Conservation (phyloP, 768 basidiomycete species). For the Exidia glandulosa region DNA sequence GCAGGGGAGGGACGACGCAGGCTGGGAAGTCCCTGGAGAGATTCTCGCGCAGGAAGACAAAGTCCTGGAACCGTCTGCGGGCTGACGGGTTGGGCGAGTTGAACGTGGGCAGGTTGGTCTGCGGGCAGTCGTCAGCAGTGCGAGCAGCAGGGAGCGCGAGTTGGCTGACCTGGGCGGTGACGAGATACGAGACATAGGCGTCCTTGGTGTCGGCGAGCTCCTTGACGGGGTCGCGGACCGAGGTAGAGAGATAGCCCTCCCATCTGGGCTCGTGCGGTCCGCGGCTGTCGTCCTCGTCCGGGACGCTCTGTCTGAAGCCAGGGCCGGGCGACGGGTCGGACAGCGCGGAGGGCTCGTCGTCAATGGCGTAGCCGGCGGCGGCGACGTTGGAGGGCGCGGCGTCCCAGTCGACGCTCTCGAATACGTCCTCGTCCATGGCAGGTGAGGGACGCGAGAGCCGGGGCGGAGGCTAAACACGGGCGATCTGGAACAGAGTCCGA, state of each 20-base stretch:
- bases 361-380: slow-evolving; percentile 22
- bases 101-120: slow-evolving; percentile 91
- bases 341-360: slow-evolving; percentile 12
- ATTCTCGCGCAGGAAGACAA: slow-evolving; percentile 84
- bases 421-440: slow-evolving; percentile 63
- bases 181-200: slow-evolving; percentile 89
- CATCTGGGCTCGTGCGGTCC: slow-evolving; percentile 76
- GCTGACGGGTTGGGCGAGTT: slow-evolving; percentile 60
- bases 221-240: slow-evolving; percentile 87
- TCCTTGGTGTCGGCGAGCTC: slow-evolving; percentile 97
- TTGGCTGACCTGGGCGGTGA: slow-evolving; percentile 71
- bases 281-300: slow-evolving; percentile 45
- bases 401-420: slow-evolving; percentile 89
- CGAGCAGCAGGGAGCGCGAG: neutral
- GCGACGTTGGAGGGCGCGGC: slow-evolving; percentile 43
- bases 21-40: slow-evolving; percentile 89
- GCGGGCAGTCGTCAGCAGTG: slow-evolving; percentile 4
- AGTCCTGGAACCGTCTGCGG: slow-evolving; percentile 91
- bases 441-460: neutral
- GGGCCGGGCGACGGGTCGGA: slow-evolving; percentile 27
- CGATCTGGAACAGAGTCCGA: neutral
- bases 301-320: slow-evolving; percentile 72
- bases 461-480: neutral
- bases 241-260: slow-evolving; percentile 76
- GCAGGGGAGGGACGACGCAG: slow-evolving; percentile 93